Base-by-base conservation (phyloP, 2,329 filamentous ascomycete genomes). In the Beauveria caledonica region DNA sequence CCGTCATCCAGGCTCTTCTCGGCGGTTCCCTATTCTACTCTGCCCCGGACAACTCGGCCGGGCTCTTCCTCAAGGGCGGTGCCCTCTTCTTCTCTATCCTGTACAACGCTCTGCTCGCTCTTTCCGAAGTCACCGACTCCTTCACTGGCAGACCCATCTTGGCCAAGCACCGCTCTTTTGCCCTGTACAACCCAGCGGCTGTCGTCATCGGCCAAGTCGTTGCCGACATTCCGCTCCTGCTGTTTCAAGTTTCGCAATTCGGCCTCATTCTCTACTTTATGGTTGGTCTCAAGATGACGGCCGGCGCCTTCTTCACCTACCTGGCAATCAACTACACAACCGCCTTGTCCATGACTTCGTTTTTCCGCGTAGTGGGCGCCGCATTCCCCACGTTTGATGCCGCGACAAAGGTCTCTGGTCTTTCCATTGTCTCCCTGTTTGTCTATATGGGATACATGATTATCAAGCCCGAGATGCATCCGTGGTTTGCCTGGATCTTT, bases 71-170 rank as follows among this genome's bases (percentile, higher is more conserved):
- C 29, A 33, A 33, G 9, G 29, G 29, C 10, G 29, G 29, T 33
- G 29, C 29, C 10, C 29, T 33, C 10, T 33, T 33, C 29, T 11
- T 33, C 3, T 33, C 29, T 33, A 33, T 33, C 29, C 10, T 33
- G 10, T 33, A 33, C 29, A 33, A 33, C 29, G 29, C 29, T 33
- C 29, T 33, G 3, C 29, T 33, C 11, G 10, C 29, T 11, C 29
- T 33, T 5, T 33, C 29, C 10, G 29, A 33, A 11, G 29, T 33
- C 90, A 2, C 83, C 86, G 92, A 70, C 87, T 90, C 39, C 94
- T 86, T 74, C 92, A 89, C 62, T 90, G 90, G 1, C 86, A 86
- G 0, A 75, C 83, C 0, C 72, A 78, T 92, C 5, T 92, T 49
- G 13, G 92, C 73, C 92, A 92, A 71, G 90, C 42, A 42, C 23